Percentiles rank a stretch among this genome's conserved stretches.
These are phyloP conservation scores for Aphanomyces stellatus DNA, from an alignment of 352 stramenopile species.

Conservation along the genomic window DNA sequence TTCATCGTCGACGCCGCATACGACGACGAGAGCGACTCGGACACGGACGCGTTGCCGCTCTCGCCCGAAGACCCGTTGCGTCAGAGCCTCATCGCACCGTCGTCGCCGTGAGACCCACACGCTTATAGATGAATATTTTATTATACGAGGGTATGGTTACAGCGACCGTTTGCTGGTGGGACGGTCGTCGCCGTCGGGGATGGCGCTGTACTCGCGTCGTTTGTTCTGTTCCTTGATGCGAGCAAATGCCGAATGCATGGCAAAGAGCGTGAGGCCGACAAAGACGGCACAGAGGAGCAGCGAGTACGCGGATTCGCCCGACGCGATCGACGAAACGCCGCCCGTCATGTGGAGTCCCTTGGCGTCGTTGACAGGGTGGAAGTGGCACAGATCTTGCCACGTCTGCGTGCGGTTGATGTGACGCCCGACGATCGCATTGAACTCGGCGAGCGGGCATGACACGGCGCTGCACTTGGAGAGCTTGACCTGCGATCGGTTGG, in stretches of 20 bases:
- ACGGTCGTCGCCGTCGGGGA: not conserved
- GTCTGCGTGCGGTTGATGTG: slow-evolving; percentile 59
- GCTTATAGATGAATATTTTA: too few relatives aligned
- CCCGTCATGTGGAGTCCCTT: not conserved
- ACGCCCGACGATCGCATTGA: slow-evolving; percentile 56
- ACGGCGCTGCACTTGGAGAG: slow-evolving; percentile 61
- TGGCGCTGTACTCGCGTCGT: not conserved
- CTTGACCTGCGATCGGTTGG: slow-evolving; percentile 54
- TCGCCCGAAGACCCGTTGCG: not conserved
- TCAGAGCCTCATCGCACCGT: not conserved
- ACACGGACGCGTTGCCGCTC: not conserved
- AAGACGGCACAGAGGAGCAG: not conserved
- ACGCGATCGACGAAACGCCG: too few relatives aligned
- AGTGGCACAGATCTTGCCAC: slow-evolving; percentile 76
- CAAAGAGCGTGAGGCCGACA: slow-evolving; percentile 12
- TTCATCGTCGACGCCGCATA: slow-evolving; percentile 1
- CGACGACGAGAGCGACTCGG: slow-evolving; percentile 2
- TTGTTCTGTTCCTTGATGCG: slow-evolving; percentile 17
- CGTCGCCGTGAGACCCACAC: not conserved
- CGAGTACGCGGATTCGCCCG: not conserved
- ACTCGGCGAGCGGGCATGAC: slow-evolving; percentile 66
- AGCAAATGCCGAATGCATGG: slow-evolving; percentile 11
- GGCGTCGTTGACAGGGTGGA: slow-evolving; percentile 26
- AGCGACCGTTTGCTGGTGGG: not conserved
- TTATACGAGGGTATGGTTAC: too few relatives aligned